Evolutionary conservation across 768 basidiomycete genomes (phyloP), one percentile per base, ranked within the genome.

Genomic region (Leccinum rimulosum): DNA sequence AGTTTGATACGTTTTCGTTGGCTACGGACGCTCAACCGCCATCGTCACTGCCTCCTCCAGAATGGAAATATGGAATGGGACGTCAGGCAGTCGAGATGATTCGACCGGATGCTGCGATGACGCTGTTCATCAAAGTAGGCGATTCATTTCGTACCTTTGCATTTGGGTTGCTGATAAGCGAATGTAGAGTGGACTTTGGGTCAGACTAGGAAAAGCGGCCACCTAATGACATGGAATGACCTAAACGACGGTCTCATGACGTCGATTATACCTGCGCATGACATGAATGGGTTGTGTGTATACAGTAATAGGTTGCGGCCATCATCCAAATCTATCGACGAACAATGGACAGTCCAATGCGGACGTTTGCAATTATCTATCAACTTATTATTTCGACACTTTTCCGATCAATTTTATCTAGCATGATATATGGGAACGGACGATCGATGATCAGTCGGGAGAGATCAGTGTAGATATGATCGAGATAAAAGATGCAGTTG

Each of bases 71-170:
- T 38, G 68, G 65, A 54, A 49, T 66, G 35, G 77, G 81, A 12
- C 76, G 85, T 51, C 82, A 87, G 70, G 70, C 75, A 0, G 63
- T 77, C 12, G 89, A 91, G 72, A 75, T 75, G 63, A 75, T 89
- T 33, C 84, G 84, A 76, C 89, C 88, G 14, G 79, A 79, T 7
- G 81, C 82, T 50, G 83, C 85, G 3, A 65, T 91, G 70, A 89
- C 87, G 1, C 66, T 89, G 15, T 89, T 81, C 62, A 76, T 85
- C 55, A 89, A 89, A 77, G 88, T 85, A 35, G 49, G 80, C 67
- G 43, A 31, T 59, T 51, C 52, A 64, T 61, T 43, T 45, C 4
- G 11, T 22, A 6, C 17, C 45, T 61, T 53, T 58, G 28, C 54
- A 50, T 56, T 50, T 49, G 15, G 49, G 11, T 33, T 50, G 28